Evolutionary conservation across 78 protist genomes (phyloP).

Genomic region (Pigoraptor vietnamica): DNA sequence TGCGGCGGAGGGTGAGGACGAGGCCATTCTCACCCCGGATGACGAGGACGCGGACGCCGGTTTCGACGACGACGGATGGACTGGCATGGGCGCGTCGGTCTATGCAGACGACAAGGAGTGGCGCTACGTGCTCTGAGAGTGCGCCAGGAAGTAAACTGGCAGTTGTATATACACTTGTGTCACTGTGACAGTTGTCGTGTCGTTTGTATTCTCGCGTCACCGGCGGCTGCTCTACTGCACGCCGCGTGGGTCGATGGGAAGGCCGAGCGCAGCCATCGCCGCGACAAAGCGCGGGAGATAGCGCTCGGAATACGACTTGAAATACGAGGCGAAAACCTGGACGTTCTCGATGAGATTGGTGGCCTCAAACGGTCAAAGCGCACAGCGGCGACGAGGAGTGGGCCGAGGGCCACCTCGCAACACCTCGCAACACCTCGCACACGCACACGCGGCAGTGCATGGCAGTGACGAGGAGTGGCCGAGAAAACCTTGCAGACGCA

Average conservation of each 20-base stretch:
- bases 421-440: too few relatives aligned
- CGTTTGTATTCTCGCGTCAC: neutral
- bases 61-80: neutral
- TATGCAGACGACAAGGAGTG: neutral
- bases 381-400: too few relatives aligned
- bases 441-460: too few relatives aligned
- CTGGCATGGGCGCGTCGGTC: neutral
- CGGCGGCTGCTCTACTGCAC: neutral
- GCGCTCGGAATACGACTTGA: neutral
- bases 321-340: neutral
- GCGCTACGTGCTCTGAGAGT: neutral
- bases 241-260: neutral
- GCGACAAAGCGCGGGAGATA: neutral
- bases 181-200: neutral
- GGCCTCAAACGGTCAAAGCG: too few relatives aligned
- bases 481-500: too few relatives aligned
- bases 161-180: too few relatives aligned
- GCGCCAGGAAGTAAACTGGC: too few relatives aligned
- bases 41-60: neutral
- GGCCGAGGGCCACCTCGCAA: too few relatives aligned
- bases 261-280: neutral
- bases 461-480: too few relatives aligned
- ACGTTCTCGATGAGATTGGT: too few relatives aligned
- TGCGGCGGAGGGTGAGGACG: too few relatives aligned
- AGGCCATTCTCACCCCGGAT: neutral